phyloP scores from a whole-genome alignment of 352 stramenopile species.

The Globisporangium middletonii region DNA sequence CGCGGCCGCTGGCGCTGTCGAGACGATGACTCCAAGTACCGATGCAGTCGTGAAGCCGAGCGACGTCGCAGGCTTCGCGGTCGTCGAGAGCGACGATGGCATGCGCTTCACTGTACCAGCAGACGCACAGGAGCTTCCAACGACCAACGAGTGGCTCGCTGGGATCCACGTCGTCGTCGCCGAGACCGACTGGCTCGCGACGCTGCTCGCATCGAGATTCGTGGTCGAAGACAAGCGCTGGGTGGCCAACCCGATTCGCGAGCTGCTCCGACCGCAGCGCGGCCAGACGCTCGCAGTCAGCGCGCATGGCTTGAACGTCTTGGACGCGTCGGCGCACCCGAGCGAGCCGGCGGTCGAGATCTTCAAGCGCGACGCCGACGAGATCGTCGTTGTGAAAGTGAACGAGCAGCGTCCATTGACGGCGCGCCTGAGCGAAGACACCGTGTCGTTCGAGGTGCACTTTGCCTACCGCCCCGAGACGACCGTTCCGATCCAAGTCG shows the following conservation, averaged over 20 bases:
- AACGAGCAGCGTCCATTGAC: constrained; percentile 56
- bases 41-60: constrained; percentile 9
- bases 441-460: constrained; percentile 50
- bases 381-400: constrained; percentile 38
- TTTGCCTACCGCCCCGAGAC: constrained; percentile 45
- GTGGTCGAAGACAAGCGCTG: constrained; percentile 58
- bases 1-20: constrained; percentile 9
- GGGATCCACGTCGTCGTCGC: background rate
- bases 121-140: background rate
- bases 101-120: background rate
- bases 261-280: constrained; percentile 39
- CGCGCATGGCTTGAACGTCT: constrained; percentile 25
- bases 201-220: constrained; percentile 44
- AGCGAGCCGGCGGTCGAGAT: constrained; percentile 48
- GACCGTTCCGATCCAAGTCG: constrained; percentile 43
- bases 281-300: constrained; percentile 40
- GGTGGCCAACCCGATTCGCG: constrained; percentile 55
- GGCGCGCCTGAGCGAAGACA: constrained; percentile 28
- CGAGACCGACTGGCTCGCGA: constrained; percentile 30
- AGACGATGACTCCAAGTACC: background rate
- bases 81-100: background rate
- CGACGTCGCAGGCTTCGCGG: constrained; percentile 18
- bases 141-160: background rate
- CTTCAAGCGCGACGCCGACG: constrained; percentile 18
- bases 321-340: constrained; percentile 30